Conservation (phyloP, 2,329 filamentous ascomycete species). For the Trichophaea hybrida region DNA sequence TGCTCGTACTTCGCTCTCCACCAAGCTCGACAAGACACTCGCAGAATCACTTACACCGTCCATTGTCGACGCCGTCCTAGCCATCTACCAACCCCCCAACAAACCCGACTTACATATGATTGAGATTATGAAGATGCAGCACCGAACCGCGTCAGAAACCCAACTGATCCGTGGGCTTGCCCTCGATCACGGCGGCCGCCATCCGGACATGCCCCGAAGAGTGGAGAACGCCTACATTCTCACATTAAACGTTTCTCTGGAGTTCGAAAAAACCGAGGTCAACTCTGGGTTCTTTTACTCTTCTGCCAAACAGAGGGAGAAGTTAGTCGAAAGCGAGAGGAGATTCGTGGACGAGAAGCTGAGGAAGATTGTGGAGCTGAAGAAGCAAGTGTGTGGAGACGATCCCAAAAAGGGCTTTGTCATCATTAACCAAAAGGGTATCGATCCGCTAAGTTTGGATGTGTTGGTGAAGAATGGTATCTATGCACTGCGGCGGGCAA, state of each 20-base stretch:
- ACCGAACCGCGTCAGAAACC: slow-evolving; percentile 87
- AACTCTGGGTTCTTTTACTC: slow-evolving; percentile 99
- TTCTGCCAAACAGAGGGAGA: slow-evolving; percentile 89
- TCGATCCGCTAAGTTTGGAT: slow-evolving; percentile 88
- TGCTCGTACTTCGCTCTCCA: slow-evolving; percentile 83
- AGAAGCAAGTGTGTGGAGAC: slow-evolving; percentile 90
- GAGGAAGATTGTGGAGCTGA: slow-evolving; percentile 92
- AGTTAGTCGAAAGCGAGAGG: slow-evolving; percentile 93
- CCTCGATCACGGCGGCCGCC: slow-evolving; percentile 85
- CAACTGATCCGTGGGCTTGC: slow-evolving; percentile 88
- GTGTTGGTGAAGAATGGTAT: slow-evolving; percentile 97
- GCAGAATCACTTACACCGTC: slow-evolving; percentile 84
- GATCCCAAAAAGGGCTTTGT: slow-evolving; percentile 93
- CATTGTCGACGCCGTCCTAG: slow-evolving; percentile 89
- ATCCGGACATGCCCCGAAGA: slow-evolving; percentile 95
- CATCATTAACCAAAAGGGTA: slow-evolving; percentile 98
- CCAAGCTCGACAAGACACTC: slow-evolving; percentile 80
- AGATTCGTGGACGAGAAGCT: slow-evolving; percentile 92
- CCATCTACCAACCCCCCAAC: slow-evolving; percentile 75
- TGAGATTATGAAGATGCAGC: slow-evolving; percentile 99
- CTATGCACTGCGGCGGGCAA: slow-evolving; percentile 80
- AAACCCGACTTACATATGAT: slow-evolving; percentile 99
- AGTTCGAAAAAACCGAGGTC: slow-evolving; percentile 98
- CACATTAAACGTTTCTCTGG: slow-evolving; percentile 87
- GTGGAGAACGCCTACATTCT: slow-evolving; percentile 92